phyloP scores from a whole-genome alignment of 768 basidiomycete genomes.

The Grammothele lineata region DNA sequence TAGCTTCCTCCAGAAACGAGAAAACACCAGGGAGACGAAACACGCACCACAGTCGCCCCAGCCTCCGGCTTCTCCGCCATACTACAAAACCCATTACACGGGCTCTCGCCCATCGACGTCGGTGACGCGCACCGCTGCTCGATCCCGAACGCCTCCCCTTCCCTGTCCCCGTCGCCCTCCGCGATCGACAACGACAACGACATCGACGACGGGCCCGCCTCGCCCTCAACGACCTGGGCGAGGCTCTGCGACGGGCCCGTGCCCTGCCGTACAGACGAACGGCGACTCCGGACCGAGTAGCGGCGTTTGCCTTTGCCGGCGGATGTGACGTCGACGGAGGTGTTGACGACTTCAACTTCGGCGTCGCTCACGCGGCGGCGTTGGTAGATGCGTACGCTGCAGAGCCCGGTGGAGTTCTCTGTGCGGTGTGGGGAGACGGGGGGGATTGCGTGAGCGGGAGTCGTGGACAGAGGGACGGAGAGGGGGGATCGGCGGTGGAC shows the following conservation, averaged over 20 bases:
- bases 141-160: constrained; percentile 1
- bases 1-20: background rate
- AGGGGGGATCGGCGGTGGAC: too few relatives aligned
- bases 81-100: constrained; percentile 19
- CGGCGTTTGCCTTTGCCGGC: constrained; percentile 1
- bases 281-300: constrained; percentile 4
- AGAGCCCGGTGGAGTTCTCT: constrained; percentile 5
- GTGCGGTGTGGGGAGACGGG: background rate
- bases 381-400: constrained; percentile 13
- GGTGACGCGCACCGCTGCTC: constrained; percentile 16
- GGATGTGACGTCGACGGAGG: constrained; percentile 6
- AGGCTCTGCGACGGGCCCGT: constrained; percentile 1
- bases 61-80: background rate
- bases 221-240: constrained; percentile 3
- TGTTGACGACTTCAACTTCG: constrained; percentile 5
- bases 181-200: too few relatives aligned
- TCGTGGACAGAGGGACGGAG: too few relatives aligned
- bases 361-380: constrained; percentile 8
- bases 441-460: background rate
- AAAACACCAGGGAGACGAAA: background rate
- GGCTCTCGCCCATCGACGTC: constrained; percentile 1
- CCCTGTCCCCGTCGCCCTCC: background rate
- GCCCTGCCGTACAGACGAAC: constrained; percentile 1
- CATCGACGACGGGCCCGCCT: background rate
- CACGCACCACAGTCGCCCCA: constrained; percentile 4